Percentiles rank a stretch among this genome's conserved stretches.
phyloP scores from a whole-genome alignment of 352 stramenopile genomes.

The Phytopythium chamaehyphon region DNA sequence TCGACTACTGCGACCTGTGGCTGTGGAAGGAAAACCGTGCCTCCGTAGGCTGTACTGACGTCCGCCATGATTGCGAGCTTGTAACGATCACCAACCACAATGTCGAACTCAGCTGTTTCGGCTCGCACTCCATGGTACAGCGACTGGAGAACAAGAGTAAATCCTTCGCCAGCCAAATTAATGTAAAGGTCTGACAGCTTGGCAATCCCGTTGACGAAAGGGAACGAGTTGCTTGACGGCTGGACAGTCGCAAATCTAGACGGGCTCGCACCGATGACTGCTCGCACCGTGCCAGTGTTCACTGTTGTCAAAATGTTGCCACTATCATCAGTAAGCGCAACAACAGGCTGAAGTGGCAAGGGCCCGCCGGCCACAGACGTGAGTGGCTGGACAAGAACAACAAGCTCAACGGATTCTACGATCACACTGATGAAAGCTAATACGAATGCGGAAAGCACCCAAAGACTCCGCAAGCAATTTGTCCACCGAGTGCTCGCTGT shows the following conservation, averaged over 20 bases:
- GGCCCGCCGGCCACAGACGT: conserved; percentile 57
- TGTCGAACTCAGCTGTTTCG: conserved; percentile 68
- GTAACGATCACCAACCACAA: conserved; percentile 57
- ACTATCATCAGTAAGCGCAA: conserved; percentile 71
- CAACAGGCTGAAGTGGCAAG: conserved; percentile 52
- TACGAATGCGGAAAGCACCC: conserved; percentile 6
- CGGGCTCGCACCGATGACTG: conserved; percentile 49
- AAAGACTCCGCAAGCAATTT: background rate
- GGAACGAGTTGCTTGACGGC: conserved; percentile 39
- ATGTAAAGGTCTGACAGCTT: conserved; percentile 72
- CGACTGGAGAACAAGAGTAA: conserved; percentile 67
- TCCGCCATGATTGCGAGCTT: conserved; percentile 60
- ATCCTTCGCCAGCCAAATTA: conserved; percentile 51
- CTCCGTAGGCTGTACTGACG: conserved; percentile 76
- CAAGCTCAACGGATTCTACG: conserved; percentile 30
- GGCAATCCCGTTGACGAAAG: conserved; percentile 73
- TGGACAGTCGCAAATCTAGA: conserved; percentile 46
- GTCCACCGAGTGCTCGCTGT: background rate
- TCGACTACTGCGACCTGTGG: conserved; percentile 76
- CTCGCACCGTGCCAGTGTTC: conserved; percentile 49
- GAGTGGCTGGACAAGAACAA: conserved; percentile 64
- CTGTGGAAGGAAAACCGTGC: conserved; percentile 71
- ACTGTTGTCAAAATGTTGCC: conserved; percentile 70
- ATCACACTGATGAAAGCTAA: conserved; percentile 3
- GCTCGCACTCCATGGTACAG: conserved; percentile 62